Conservation (phyloP, 768 basidiomycete genomes). For the Boletus sp. region DNA sequence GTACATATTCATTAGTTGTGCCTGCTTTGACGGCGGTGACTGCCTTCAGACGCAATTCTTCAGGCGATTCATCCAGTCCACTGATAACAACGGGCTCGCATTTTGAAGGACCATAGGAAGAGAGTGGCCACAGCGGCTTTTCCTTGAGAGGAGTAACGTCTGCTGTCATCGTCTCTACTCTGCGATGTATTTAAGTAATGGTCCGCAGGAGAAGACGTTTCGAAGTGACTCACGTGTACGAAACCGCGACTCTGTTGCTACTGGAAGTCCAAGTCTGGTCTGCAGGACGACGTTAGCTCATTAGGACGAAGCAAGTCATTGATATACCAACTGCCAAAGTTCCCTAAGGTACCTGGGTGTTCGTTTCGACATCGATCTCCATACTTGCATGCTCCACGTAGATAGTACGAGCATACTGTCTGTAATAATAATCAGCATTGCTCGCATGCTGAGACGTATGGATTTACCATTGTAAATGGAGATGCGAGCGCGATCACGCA, state of each 20-base stretch:
- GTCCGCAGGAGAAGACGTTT: not conserved
- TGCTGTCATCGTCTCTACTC: conserved; percentile 55
- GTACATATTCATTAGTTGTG: conserved; percentile 64
- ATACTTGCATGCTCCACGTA: conserved; percentile 64
- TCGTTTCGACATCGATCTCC: conserved; percentile 65
- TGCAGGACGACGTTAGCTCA: conserved; percentile 17
- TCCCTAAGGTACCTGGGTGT: conserved; percentile 44
- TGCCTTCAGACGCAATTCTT: conserved; percentile 74
- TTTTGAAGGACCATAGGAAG: conserved; percentile 77
- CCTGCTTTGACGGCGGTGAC: conserved; percentile 51
- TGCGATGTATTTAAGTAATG: conserved; percentile 28
- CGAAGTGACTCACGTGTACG: conserved; percentile 38
- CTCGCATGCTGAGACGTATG: not conserved
- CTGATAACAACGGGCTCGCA: conserved; percentile 61
- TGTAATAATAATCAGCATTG: conserved; percentile 23
- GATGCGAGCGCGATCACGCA: not conserved
- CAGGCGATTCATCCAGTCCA: conserved; percentile 69
- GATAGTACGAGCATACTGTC: conserved; percentile 60
- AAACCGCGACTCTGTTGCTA: conserved; percentile 25
- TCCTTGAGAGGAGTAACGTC: conserved; percentile 63
- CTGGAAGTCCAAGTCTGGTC: conserved; percentile 42
- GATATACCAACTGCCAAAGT: conserved; percentile 51
- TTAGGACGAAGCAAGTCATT: conserved; percentile 5
- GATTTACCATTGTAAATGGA: conserved; percentile 16
- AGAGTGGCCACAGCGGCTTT: conserved; percentile 75